Evolutionary conservation across 2,329 filamentous ascomycete species (phyloP).

Genomic region (Geosmithia flava): DNA sequence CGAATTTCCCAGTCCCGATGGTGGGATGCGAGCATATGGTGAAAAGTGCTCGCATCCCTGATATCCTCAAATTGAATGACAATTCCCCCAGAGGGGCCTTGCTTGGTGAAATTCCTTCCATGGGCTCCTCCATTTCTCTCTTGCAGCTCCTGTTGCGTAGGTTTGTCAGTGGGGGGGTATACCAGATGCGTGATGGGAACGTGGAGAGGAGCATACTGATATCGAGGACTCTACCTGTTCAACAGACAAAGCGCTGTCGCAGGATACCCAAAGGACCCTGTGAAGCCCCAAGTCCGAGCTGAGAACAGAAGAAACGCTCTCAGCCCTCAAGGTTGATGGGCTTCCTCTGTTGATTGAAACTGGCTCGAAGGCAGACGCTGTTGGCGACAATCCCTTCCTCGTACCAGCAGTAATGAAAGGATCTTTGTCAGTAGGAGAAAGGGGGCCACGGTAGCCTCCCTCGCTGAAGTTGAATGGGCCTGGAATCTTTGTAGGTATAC

Average conservation of each 20-base stretch:
- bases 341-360: constrained; percentile 5
- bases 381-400: constrained; percentile 45
- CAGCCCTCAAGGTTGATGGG: not conserved
- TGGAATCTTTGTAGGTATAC: constrained; percentile 9
- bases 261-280: constrained; percentile 29
- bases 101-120: constrained; percentile 20
- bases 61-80: constrained; percentile 48
- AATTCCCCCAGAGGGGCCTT: constrained; percentile 22
- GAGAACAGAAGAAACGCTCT: constrained; percentile 18
- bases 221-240: constrained; percentile 30
- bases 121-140: constrained; percentile 18
- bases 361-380: constrained; percentile 49
- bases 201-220: constrained; percentile 21
- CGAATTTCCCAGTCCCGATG: constrained; percentile 29
- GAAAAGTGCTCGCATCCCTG: constrained; percentile 41
- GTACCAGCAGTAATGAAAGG: constrained; percentile 37
- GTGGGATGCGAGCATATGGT: constrained; percentile 29
- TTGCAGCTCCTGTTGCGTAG: constrained; percentile 22
- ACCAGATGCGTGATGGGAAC: not conserved
- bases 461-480: constrained; percentile 7
- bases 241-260: constrained; percentile 13
- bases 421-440: constrained; percentile 28
- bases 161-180: not conserved
- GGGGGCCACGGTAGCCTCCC: constrained; percentile 9
- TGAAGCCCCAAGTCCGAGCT: constrained; percentile 34